Evolutionary conservation across 169 alveolate species (phyloP), one percentile per base, ranked within the genome.

Genomic region (Sarcocystis neurona): DNA sequence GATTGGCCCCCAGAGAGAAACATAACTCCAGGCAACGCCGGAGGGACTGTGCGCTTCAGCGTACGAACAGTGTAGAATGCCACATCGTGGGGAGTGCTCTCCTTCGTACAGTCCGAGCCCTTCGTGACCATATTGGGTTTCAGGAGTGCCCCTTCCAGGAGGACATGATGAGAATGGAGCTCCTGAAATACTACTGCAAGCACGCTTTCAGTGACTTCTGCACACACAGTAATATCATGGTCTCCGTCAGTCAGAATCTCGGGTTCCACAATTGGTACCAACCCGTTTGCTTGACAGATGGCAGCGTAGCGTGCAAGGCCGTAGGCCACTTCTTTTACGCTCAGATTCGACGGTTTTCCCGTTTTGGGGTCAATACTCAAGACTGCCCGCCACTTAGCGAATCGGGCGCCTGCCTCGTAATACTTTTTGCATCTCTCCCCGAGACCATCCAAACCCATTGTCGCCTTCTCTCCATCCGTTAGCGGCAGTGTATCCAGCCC

Each of bases 311-410:
- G 97, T 46, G 99, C 99, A 89, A 99, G 95, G 70, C 98, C 97
- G 96, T 97, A 98, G 23, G 99, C 99, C 66, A 98, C 97, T 92
- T 97, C 99, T 30, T 85, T 79, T 58, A 99, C 95, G 53, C 99
- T 96, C 85, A 95, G 94, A 86, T 95, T 94, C 68, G 99, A 94
- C 12, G 99, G 99, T 93, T 94, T 94, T 84, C 92, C 93, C 90
- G 95, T 96, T 23, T 91, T 95, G 53, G 91, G 95, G 87, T 97
- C 99, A 91, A 99, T 97, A 90, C 95, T 97, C 79, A 98, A 94
- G 46, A 98, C 99, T 46, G 99, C 98, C 93, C 99, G 97, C 99
- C 99, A 99, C 95, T 99, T 99, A 91, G 99, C 99, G 94, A 99
- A 99, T 79, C 99, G 96, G 82, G 99, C 99, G 56, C 99, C 99